Evolutionary conservation across 805 yeast species (phyloP), one percentile per base, ranked within the genome.

Genomic region (Groenewaldozyma tartarivorans): DNA sequence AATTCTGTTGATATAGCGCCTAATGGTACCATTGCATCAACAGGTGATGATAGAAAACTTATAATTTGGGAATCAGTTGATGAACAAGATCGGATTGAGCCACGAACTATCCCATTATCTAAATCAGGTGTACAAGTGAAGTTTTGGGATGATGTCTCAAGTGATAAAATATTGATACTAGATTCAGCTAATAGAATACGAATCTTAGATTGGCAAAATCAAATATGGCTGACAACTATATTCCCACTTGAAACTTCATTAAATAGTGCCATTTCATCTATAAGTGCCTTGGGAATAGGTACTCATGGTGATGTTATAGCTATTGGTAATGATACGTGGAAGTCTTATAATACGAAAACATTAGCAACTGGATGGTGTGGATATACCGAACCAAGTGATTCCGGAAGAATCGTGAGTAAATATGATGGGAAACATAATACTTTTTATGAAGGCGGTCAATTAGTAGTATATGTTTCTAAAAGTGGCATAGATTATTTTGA

Each of bases 321-420:
- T 5, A 41, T 60, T 16, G 66, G 65, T 5, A 48, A 53, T 16
- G 66, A 66, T 3, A 58, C 63, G 62, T 54, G 57, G 55, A 60
- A 61, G 39, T 44, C 49, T 17, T 63, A 57, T 43, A 47, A 51
- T 17, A 42, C 53, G 4, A 45, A 46, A 1, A 30, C 46, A 1
- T 43, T 63, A 3, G 36, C 38, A 18, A 64, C 63, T 17, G 67
- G 67, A 18, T 24, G 29, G 29, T 51, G 64, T 31, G 65, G 67
- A 1, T 61, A 48, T 33, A 63, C 67, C 1, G 34, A 39, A 11
- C 47, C 57, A 9, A 7, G 13, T 24, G 29, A 24, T 13, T 9
- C 11, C 13, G 29, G 29, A 9, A 24, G 29, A 13, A 7, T 24
- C 11, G 13, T 24, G 7, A 24, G 29, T 13, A 24, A 24, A 13